These are phyloP conservation scores for Fusarium goolgardi DNA, from an alignment of 2,329 filamentous ascomycete species.

Conservation along the genomic window DNA sequence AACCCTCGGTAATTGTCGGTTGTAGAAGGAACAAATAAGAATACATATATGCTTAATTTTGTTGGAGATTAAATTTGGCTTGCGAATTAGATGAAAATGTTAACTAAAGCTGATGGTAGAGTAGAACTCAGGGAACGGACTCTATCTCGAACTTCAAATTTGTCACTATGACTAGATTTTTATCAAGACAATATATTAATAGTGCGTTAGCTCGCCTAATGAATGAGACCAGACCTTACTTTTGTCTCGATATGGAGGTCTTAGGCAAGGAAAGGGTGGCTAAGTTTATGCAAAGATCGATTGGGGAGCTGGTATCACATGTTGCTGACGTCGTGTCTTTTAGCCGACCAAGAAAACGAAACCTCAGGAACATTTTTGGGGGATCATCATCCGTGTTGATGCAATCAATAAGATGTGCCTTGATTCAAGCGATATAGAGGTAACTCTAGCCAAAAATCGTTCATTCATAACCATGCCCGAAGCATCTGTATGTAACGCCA, in stretches of 20 bases:
- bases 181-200: background rate
- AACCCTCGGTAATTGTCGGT: background rate
- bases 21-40: background rate
- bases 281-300: background rate
- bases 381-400: constrained; percentile 3
- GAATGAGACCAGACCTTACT: background rate
- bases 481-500: constrained; percentile 39
- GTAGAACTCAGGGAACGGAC: too few relatives aligned
- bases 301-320: constrained; percentile 3
- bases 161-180: background rate
- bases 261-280: background rate
- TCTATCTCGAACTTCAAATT: background rate
- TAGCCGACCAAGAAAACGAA: background rate
- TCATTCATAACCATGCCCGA: constrained; percentile 43
- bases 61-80: background rate
- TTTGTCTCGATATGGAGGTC: background rate
- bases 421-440: constrained; percentile 37
- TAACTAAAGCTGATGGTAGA: background rate
- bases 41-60: constrained; percentile 1
- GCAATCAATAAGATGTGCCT: constrained; percentile 23
- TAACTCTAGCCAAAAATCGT: constrained; percentile 38
- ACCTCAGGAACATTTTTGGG: background rate
- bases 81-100: background rate
- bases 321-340: constrained; percentile 21
- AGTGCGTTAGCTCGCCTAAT: background rate